These are phyloP conservation scores for Penicillium sp. DNA, from an alignment of 2,329 filamentous ascomycete species.

Conservation along the genomic window DNA sequence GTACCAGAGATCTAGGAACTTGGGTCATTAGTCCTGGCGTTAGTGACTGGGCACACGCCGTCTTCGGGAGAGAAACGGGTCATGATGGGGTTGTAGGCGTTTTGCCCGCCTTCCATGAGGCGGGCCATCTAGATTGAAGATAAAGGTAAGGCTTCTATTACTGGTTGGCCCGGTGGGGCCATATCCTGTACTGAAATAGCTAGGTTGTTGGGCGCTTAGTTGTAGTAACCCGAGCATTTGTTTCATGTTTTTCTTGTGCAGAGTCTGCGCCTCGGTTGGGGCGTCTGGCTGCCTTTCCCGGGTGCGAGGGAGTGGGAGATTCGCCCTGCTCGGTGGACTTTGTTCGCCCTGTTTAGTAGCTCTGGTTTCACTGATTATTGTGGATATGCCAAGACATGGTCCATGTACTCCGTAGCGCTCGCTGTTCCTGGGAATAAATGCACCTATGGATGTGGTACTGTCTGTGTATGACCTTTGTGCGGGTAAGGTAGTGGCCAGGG, in stretches of 20 bases:
- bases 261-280: background rate
- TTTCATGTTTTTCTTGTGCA: background rate
- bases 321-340: background rate
- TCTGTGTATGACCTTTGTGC: background rate
- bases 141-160: background rate
- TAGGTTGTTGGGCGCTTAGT: background rate
- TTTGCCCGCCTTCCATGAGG: background rate
- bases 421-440: background rate
- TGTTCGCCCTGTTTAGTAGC: background rate
- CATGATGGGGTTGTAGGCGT: background rate
- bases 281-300: background rate
- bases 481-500: background rate
- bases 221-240: too few relatives aligned
- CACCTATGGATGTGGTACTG: background rate
- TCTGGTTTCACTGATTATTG: background rate
- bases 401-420: background rate
- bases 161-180: background rate
- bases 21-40: background rate
- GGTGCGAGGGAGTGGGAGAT: background rate
- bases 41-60: background rate
- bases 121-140: background rate
- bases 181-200: too few relatives aligned
- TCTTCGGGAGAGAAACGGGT: background rate
- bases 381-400: background rate
- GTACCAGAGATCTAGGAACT: background rate